Evolutionary conservation across 257 asterid genomes (phyloP).

Genomic region (Nemophila menziesii): DNA sequence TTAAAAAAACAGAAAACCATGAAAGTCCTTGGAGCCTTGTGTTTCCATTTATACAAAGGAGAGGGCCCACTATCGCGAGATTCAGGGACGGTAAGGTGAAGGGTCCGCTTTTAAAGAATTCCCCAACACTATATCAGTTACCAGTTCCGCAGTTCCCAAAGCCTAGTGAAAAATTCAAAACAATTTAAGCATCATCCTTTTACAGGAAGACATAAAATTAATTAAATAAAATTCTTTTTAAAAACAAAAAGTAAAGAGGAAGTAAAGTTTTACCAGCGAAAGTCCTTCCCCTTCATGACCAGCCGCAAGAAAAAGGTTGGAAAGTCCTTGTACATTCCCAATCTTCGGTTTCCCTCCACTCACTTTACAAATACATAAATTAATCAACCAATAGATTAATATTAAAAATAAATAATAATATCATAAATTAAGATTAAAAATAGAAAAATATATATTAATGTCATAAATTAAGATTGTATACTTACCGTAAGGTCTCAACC

Average conservation of each 20-base stretch:
- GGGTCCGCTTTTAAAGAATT: slow-evolving; percentile 57
- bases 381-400: not conserved
- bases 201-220: not conserved
- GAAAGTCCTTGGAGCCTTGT: no score
- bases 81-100: no score
- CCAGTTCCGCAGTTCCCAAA: slow-evolving; percentile 90
- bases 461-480: slow-evolving; percentile 11
- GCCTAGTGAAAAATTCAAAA: slow-evolving; percentile 39
- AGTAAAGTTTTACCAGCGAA: slow-evolving; percentile 43
- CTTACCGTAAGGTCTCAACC: slow-evolving; percentile 96
- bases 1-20: no score
- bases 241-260: not conserved
- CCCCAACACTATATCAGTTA: slow-evolving; percentile 65
- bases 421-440: not conserved
- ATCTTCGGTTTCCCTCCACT: slow-evolving; percentile 83
- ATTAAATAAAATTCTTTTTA: no score
- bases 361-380: slow-evolving; percentile 30
- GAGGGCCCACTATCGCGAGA: no score
- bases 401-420: not conserved
- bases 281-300: slow-evolving; percentile 99
- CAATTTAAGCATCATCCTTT: slow-evolving; percentile 1
- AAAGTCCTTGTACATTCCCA: slow-evolving; percentile 61
- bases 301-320: slow-evolving; percentile 62
- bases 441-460: no score
- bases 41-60: no score